Evolutionary conservation across 331 rosid genomes (phyloP), one percentile per base, ranked within the genome.

Genomic region (Quercus lobata): DNA sequence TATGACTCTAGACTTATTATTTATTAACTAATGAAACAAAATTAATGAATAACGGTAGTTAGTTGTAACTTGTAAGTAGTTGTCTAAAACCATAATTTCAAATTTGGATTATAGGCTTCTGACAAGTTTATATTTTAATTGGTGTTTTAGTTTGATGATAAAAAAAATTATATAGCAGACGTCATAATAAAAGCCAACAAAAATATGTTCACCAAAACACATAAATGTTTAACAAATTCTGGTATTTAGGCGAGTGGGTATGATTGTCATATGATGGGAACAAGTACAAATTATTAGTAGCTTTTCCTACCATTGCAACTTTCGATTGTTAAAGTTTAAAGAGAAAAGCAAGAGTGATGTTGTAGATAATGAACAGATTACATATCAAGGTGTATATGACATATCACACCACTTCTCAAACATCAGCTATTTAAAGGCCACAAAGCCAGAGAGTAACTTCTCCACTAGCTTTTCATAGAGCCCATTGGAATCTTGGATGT

Each of bases 401-500:
- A 65, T 65, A 74, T 27, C 76, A 12, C 49, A 12, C 5, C 16
- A 55, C 19, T 76, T 85, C 73, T 84, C 85, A 81, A 73, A 79
- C 89, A 80, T 75, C 85, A 72, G 86, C 88, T 90, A 94, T 94
- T 84, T 92, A 92, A 90, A 88, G 87, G 91, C 73, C 60, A 41
- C 54, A 70, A 11, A 81, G 83, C 74, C 80, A 73, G 74, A 78
- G 83, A 58, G 73, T 78, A 81, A 60, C 77, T 74, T 76, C 80
- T 76, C 91, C 94, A 85, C 91, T 83, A 72, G 74, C 83, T 80
- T 69, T 83, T 81, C 68, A 66, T 27, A 76, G 78, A 82, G 72
- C 79, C 77, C 80, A 79, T 81, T 75, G 49, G 49, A 41, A 41
- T 41, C 49, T 41, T 41, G 85, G 81, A 57, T 63, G 69, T 76